Evolutionary conservation across 176 grass and related monocot species (phyloP), one percentile per base, ranked within the genome.

Genomic region (Oryza longistaminata): DNA sequence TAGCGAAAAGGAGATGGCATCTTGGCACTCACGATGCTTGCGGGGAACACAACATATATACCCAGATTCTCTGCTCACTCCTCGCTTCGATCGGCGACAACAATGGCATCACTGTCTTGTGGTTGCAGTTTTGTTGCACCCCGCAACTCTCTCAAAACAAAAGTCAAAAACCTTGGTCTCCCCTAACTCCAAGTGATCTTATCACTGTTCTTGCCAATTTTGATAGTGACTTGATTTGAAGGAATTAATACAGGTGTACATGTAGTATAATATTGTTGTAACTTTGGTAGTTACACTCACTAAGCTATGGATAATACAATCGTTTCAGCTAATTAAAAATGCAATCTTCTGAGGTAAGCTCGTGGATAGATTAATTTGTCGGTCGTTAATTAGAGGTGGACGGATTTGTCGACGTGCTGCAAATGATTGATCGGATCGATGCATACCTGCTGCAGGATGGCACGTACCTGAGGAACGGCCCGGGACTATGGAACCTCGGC

Each of bases 391-490:
- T 60, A n/a, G 58, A 74, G 22, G 53, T 78, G 13, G 35, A 44
- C 19, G 14, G 70, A 82, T 61, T 67, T 84, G 13, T 76, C 39
- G 45, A 70, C 17, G 25, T 42, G 83, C 19, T 48, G 34, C 45
- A 64, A 11, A 11, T 49, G 25, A 68, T 17, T 52, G 19, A 88
- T 71, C 17, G 2, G 17, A 48, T 58, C 16, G 43, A 27, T 27
- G 17, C n/a, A 11, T 31, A 55, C 64, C 19, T 64, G 17, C 16
- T 89, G 86, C 44, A 99, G 97, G 87, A 96, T 44, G 97, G 97
- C 64, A 99, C 97, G 66, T 99, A 96, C 82, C 88, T 99, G 73
- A 83, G 97, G 86, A 99, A 99, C 67, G 97, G 97, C 0, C 97
- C 97, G 3, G 97, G 97, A 6, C 61, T 94, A 22, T 99, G 97